phyloP scores from a whole-genome alignment of 2,329 filamentous ascomycete genomes.

The Paecilomyces niveus region DNA sequence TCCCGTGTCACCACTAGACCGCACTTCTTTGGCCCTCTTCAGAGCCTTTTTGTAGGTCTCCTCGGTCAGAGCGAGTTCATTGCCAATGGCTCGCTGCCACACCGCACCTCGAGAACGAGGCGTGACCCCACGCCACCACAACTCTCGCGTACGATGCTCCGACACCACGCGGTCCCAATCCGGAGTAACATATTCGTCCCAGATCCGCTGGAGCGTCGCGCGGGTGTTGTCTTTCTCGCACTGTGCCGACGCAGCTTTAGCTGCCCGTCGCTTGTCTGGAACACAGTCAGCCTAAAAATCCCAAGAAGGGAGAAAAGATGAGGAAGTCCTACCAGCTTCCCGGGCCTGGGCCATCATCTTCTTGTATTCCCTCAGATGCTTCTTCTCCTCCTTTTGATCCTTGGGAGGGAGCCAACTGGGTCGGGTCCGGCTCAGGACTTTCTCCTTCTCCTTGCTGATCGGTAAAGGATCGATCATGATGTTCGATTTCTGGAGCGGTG shows the following conservation, averaged over 20 bases:
- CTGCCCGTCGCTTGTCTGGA: constrained; percentile 43
- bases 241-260: constrained; percentile 40
- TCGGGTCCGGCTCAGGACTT: constrained; percentile 57
- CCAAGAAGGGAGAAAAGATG: not conserved
- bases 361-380: constrained; percentile 69
- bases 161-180: constrained; percentile 51
- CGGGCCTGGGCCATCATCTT: constrained; percentile 58
- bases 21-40: constrained; percentile 45
- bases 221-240: constrained; percentile 46
- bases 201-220: constrained; percentile 51
- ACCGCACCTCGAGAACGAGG: constrained; percentile 49
- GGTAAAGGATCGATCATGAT: constrained; percentile 60
- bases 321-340: constrained; percentile 43
- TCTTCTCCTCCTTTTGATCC: constrained; percentile 82
- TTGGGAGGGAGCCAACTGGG: constrained; percentile 62
- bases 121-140: constrained; percentile 60
- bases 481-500: constrained; percentile 55
- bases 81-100: constrained; percentile 55
- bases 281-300: constrained; percentile 5
- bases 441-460: constrained; percentile 60
- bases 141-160: constrained; percentile 50
- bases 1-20: constrained; percentile 33
- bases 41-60: constrained; percentile 52
- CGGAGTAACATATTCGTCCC: constrained; percentile 55
- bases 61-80: constrained; percentile 51